Percentiles rank a stretch among this genome's conserved stretches.
Evolutionary conservation across 2,329 filamentous ascomycete genomes (phyloP).

Genomic region (Colletotrichum musae): DNA sequence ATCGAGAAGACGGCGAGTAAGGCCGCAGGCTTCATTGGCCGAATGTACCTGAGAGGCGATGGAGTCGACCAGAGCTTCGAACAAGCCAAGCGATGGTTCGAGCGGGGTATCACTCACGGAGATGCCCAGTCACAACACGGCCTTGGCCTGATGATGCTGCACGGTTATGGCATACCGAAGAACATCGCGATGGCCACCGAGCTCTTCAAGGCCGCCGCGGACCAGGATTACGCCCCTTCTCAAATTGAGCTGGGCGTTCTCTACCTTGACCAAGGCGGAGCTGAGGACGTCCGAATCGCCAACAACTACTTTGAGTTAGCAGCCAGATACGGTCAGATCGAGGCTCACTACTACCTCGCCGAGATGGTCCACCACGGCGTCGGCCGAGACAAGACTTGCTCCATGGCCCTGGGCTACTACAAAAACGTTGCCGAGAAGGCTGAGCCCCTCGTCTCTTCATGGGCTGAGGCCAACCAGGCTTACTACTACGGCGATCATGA

Average conservation of each 20-base stretch:
- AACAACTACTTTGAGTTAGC: conserved; percentile 91
- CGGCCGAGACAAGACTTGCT: conserved; percentile 84
- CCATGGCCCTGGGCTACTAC: conserved; percentile 84
- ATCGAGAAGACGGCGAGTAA: conserved; percentile 86
- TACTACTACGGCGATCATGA: conserved; percentile 86
- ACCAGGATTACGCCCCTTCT: conserved; percentile 84
- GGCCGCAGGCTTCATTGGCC: conserved; percentile 87
- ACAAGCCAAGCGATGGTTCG: conserved; percentile 86
- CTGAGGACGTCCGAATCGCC: conserved; percentile 80
- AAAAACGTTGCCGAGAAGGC: conserved; percentile 83
- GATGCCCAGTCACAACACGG: conserved; percentile 90
- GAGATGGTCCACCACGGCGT: conserved; percentile 88
- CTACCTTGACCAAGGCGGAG: conserved; percentile 85
- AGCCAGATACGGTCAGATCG: conserved; percentile 84
- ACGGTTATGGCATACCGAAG: conserved; percentile 78
- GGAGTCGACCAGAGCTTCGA: conserved; percentile 84
- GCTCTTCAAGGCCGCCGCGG: conserved; percentile 83
- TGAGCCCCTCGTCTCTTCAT: conserved; percentile 81
- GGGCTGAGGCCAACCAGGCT: conserved; percentile 86
- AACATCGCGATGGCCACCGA: conserved; percentile 82
- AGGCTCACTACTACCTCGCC: conserved; percentile 92
- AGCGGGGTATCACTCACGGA: conserved; percentile 79
- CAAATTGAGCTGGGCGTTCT: conserved; percentile 87
- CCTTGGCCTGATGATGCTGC: conserved; percentile 85
- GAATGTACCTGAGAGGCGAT: conserved; percentile 92